phyloP scores from a whole-genome alignment of 1,284 basidiomycete genomes.

The Leccinum idahoense region DNA sequence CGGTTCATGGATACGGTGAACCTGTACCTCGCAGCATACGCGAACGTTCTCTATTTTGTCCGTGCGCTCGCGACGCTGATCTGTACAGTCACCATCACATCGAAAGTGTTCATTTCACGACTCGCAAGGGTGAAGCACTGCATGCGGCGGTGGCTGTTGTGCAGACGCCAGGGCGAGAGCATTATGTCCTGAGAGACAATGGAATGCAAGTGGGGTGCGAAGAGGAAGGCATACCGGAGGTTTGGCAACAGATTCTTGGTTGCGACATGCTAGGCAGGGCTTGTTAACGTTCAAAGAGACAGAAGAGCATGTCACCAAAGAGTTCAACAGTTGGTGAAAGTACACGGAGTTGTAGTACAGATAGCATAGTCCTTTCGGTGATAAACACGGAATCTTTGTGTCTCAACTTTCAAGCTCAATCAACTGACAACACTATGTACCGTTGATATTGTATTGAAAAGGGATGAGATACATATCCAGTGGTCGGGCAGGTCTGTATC shows the following conservation, averaged over 20 bases:
- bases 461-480: too few species aligned
- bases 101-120: conserved; percentile 66
- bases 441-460: too few species aligned
- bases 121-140: conserved; percentile 36
- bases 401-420: too few species aligned
- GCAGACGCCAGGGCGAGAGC: conserved; percentile 62
- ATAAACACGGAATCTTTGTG: too few species aligned
- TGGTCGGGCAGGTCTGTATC: too few species aligned
- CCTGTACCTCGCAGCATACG: conserved; percentile 61
- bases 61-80: conserved; percentile 8
- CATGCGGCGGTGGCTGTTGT: conserved; percentile 60
- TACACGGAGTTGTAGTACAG: too few species aligned
- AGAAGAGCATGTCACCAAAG: too few species aligned
- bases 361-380: too few species aligned
- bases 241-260: conserved; percentile 56
- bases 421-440: too few species aligned
- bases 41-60: conserved; percentile 2
- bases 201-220: conserved; percentile 73
- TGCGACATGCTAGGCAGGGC: conserved; percentile 32
- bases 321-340: too few species aligned
- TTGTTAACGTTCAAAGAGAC: not conserved
- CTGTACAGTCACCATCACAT: conserved; percentile 60
- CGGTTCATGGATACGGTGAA: conserved; percentile 43
- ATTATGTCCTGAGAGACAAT: conserved; percentile 64
- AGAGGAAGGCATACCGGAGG: conserved; percentile 57